phyloP scores from a whole-genome alignment of 441 rosid species.

The Bruguiera hainesii region DNA sequence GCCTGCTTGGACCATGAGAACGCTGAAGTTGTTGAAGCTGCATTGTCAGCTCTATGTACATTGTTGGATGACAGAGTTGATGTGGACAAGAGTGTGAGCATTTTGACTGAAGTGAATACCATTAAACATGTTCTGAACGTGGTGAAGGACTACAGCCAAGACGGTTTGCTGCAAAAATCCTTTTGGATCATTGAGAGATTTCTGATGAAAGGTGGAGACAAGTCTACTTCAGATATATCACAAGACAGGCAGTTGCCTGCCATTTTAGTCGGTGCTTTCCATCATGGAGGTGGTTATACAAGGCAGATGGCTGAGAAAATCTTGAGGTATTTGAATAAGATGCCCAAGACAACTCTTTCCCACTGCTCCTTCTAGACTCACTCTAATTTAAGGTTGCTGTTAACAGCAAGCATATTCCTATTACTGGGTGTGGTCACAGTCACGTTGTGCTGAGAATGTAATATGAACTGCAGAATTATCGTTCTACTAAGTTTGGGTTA shows the following conservation, averaged over 20 bases:
- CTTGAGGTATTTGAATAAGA: slow-evolving; percentile 67
- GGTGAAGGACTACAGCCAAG: slow-evolving; percentile 65
- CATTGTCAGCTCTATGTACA: slow-evolving; percentile 74
- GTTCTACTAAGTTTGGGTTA: neutral
- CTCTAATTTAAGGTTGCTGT: neutral
- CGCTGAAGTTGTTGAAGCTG: slow-evolving; percentile 72
- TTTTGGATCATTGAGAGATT: slow-evolving; percentile 89
- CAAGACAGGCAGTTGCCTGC: slow-evolving; percentile 69
- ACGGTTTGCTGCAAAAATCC: slow-evolving; percentile 70
- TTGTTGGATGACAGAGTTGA: slow-evolving; percentile 80
- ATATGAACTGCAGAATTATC: neutral
- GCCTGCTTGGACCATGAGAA: slow-evolving; percentile 80
- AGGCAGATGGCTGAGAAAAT: slow-evolving; percentile 88
- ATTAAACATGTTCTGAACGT: slow-evolving; percentile 55
- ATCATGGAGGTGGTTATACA: slow-evolving; percentile 66
- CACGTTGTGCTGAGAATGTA: neutral
- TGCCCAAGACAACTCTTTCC: slow-evolving; percentile 36
- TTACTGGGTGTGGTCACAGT: neutral
- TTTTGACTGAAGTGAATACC: slow-evolving; percentile 57
- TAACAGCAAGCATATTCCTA: neutral
- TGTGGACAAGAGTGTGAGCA: slow-evolving; percentile 52
- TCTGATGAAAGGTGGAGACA: slow-evolving; percentile 58
- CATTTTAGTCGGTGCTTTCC: slow-evolving; percentile 69
- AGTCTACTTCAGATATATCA: slow-evolving; percentile 55
- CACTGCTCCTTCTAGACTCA: slow-evolving; percentile 25